Conservation (phyloP, 2,329 filamentous ascomycete species). For the Emergomyces pasteurianus region DNA sequence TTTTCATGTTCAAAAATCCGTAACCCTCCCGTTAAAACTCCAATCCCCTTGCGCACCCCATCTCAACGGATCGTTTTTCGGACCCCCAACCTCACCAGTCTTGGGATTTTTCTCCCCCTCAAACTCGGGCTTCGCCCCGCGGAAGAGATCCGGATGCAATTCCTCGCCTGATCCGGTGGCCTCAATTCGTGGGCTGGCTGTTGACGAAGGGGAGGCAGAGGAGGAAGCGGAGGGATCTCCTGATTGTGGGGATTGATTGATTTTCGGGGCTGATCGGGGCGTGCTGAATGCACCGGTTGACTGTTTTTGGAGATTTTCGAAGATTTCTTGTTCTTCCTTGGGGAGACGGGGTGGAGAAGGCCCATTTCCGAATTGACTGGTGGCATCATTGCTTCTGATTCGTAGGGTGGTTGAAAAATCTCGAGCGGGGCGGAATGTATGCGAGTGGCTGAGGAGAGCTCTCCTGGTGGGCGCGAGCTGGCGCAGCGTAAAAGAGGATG, state of each 20-base stretch:
- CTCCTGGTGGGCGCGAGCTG: neutral
- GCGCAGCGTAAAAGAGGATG: neutral
- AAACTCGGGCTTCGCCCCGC: slow-evolving; percentile 80
- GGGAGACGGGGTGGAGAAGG: slow-evolving; percentile 79
- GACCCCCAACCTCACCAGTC: slow-evolving; percentile 90
- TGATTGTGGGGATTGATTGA: slow-evolving; percentile 40
- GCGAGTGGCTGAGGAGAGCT: neutral
- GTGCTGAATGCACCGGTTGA: slow-evolving; percentile 69
- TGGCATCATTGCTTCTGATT: slow-evolving; percentile 12
- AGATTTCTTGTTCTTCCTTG: slow-evolving; percentile 77
- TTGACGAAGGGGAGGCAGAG: slow-evolving; percentile 8
- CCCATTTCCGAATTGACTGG: slow-evolving; percentile 26
- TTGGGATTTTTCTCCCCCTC: slow-evolving; percentile 82
- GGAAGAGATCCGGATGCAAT: slow-evolving; percentile 57
- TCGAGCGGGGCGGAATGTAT: neutral
- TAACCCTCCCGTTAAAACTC: slow-evolving; percentile 91
- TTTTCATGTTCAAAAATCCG: slow-evolving; percentile 54
- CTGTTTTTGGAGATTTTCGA: slow-evolving; percentile 69
- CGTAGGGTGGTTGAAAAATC: neutral
- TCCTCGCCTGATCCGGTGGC: slow-evolving; percentile 33
- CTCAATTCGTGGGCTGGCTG: slow-evolving; percentile 25
- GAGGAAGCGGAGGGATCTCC: slow-evolving; percentile 10
- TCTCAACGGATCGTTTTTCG: slow-evolving; percentile 89
- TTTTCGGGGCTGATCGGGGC: slow-evolving; percentile 32
- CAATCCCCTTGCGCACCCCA: slow-evolving; percentile 72